These are phyloP conservation scores for Zygoascus flipseniorum DNA, from an alignment of 805 yeast genomes.

Conservation along the genomic window DNA sequence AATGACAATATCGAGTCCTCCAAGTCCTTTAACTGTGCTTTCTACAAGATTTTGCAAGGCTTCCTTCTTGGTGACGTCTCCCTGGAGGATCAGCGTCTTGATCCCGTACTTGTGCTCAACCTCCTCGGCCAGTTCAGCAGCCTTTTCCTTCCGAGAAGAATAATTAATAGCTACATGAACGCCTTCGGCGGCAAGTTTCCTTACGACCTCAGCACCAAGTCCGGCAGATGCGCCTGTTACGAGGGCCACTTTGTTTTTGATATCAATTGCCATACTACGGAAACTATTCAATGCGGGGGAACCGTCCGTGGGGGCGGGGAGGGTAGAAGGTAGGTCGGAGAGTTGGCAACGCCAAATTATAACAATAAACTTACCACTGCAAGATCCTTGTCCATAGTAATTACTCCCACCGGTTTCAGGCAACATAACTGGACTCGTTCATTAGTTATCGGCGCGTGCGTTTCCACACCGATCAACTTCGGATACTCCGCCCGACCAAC, in stretches of 20 bases:
- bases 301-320: too few species aligned
- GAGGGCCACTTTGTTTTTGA: constrained; percentile 13
- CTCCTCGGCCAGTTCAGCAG: constrained; percentile 13
- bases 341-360: too few species aligned
- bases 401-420: too few species aligned
- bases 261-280: background rate
- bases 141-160: constrained; percentile 9
- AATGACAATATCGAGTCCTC: constrained; percentile 30
- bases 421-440: too few species aligned
- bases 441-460: too few species aligned
- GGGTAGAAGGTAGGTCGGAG: too few species aligned
- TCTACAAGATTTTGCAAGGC: constrained; percentile 22
- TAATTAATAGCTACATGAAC: constrained; percentile 17
- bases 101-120: constrained; percentile 2
- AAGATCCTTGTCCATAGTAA: too few species aligned
- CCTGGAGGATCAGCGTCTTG: constrained; percentile 13
- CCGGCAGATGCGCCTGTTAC: constrained; percentile 22
- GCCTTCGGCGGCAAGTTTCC: constrained; percentile 19
- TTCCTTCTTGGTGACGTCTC: constrained; percentile 18
- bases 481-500: background rate
- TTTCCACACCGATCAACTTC: background rate
- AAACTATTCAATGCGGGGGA: too few species aligned
- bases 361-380: too few species aligned
- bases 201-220: constrained; percentile 17
- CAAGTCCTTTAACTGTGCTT: constrained; percentile 24